Evolutionary conservation across 106 monocot species (phyloP).

Genomic region (Dioscorea dumetorum): DNA sequence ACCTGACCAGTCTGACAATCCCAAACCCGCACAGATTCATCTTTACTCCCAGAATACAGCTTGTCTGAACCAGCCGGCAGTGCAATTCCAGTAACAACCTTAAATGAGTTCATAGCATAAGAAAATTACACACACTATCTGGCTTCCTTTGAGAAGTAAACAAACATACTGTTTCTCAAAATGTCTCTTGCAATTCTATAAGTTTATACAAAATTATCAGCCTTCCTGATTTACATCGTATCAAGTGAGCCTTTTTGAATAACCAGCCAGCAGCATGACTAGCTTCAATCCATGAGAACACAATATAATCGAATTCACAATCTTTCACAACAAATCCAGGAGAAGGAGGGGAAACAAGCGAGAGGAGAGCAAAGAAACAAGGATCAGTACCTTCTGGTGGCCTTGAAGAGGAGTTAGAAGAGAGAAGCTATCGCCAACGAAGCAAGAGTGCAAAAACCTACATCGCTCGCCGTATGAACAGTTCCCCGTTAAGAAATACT

Average conservation of each 20-base stretch:
- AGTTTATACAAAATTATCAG: no score
- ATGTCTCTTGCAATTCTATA: no score
- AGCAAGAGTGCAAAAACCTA: conserved; percentile 58
- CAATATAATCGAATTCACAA: background rate
- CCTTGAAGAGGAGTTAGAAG: conserved; percentile 63
- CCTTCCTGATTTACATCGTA: no score
- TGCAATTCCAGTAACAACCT: conserved; percentile 89
- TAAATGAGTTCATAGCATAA: conserved; percentile 1
- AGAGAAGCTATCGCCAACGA: conserved; percentile 45
- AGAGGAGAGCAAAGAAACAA: background rate
- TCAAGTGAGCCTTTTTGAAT: no score
- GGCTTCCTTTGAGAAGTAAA: no score
- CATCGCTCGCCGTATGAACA: conserved; percentile 66
- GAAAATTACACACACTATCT: background rate
- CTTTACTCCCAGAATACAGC: conserved; percentile 89
- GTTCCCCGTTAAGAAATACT: conserved; percentile 26
- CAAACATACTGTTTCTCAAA: no score
- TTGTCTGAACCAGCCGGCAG: conserved; percentile 88
- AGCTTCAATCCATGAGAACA: no score
- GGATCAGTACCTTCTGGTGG: conserved; percentile 59
- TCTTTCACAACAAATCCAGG: no score
- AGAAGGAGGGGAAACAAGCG: background rate
- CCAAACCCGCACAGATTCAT: conserved; percentile 77
- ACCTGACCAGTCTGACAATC: conserved; percentile 96
- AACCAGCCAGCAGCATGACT: no score